Evolutionary conservation across 805 yeast genomes (phyloP), one percentile per base, ranked within the genome.

Genomic region (Candida railenensis): DNA sequence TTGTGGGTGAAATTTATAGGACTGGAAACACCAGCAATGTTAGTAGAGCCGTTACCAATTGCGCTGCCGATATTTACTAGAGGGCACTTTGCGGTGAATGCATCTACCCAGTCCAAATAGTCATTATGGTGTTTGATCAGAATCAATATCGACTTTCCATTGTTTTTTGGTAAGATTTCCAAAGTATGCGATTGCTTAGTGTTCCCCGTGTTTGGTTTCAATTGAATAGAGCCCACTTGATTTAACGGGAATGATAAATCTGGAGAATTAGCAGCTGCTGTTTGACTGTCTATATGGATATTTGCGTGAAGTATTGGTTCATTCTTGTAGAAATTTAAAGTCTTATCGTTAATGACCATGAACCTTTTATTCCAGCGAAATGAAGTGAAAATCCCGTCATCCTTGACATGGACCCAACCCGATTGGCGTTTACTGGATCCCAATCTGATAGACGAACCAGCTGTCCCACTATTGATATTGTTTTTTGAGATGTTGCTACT

Each of bases 1-100:
- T 85, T 87, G 63, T 95, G 99, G 9, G 96, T 89, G 65, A 92
- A 92, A 64, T 92, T 91, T 15, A 92, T 88, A 5, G 99, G 99
- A 34, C 83, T 84, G 2, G 97, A 90, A 9, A 94, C 97, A 7
- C 69, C 74, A 2, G 76, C 67, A 21, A 32, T 18, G 14, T 42
- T 40, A 15, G 38, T 7, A 8, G 46, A 34, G n/a, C 43, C 45
- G 15, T 40, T 44, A 21, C 54, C 48, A 2, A 56, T 42, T 3
- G 51, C 19, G 22, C 53, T 53, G 40, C 67, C 70, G 37, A 67
- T 67, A 42, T 63, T 65, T 20, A 81, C 78, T 69, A 78, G 68
- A 1, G 91, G 91, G 55, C 89, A 85, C 62, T 84, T 84, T 14
- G 88, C 80, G 48, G 85, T 82, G 51, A 91, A 88, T 11, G 89